phyloP scores from a whole-genome alignment of 805 yeast genomes.

The Saccharomycopsis fodiens region DNA sequence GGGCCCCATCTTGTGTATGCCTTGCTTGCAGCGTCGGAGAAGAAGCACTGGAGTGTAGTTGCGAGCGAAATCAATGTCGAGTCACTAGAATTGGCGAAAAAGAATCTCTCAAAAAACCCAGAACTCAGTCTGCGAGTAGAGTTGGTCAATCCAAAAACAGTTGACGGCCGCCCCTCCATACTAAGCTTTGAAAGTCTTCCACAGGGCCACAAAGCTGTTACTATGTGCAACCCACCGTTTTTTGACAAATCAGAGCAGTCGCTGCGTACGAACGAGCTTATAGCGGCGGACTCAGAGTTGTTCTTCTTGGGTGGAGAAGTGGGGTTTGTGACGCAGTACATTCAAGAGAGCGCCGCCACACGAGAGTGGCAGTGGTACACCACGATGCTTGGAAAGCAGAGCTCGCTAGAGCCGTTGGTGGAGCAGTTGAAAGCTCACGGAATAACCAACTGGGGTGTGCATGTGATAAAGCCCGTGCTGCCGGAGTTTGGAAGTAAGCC shows the following conservation, averaged over 20 bases:
- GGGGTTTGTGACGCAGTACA: constrained; percentile 29
- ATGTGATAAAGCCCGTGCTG: constrained; percentile 12
- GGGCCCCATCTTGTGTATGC: constrained; percentile 41
- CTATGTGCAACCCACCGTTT: constrained; percentile 46
- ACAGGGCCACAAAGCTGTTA: constrained; percentile 21
- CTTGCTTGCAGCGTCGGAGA: constrained; percentile 28
- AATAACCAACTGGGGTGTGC: constrained; percentile 15
- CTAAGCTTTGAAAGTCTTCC: constrained; percentile 10
- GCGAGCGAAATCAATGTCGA: constrained; percentile 35
- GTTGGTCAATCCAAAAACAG: not conserved
- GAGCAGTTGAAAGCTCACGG: constrained; percentile 2
- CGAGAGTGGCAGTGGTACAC: constrained; percentile 18
- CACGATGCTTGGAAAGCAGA: constrained; percentile 28
- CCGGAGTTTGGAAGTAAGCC: not conserved
- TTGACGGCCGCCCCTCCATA: not conserved
- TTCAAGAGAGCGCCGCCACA: constrained; percentile 25
- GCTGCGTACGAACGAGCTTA: constrained; percentile 20
- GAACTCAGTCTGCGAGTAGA: not conserved
- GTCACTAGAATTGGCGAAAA: constrained; percentile 27
- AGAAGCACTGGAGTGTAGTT: constrained; percentile 23
- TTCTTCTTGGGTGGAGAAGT: constrained; percentile 38
- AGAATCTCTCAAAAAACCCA: constrained; percentile 25
- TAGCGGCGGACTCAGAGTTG: constrained; percentile 31
- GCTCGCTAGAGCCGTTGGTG: constrained; percentile 12
- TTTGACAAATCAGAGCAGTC: constrained; percentile 30